Evolutionary conservation across 1,284 basidiomycete genomes (phyloP).

Genomic region (Laetiporus sulphureus): DNA sequence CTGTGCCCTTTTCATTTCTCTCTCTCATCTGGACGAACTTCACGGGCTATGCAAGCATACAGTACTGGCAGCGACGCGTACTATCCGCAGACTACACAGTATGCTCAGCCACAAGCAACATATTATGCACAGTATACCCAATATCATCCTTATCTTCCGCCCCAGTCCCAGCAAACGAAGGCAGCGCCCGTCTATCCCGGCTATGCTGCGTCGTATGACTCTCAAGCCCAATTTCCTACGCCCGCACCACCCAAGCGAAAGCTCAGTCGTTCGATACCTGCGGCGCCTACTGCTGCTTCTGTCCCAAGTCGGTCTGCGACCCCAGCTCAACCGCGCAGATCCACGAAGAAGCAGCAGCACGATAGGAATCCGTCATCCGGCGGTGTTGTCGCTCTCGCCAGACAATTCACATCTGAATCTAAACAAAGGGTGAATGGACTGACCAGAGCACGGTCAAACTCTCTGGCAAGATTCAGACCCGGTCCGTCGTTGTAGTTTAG

Average conservation of each 20-base stretch:
- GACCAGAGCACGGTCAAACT: conserved; percentile 21
- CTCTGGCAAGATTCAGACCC: conserved; percentile 17
- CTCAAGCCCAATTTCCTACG: conserved; percentile 9
- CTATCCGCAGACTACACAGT: conserved; percentile 14
- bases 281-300: conserved; percentile 14
- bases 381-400: conserved; percentile 11
- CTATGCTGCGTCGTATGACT: conserved; percentile 13
- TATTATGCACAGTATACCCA: conserved; percentile 16
- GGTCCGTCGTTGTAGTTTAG: conserved; percentile 15
- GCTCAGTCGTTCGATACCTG: conserved; percentile 14
- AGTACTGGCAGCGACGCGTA: conserved; percentile 15
- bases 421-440: conserved; percentile 22
- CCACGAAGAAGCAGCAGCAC: conserved; percentile 43
- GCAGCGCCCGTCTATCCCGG: conserved; percentile 15
- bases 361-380: conserved; percentile 7
- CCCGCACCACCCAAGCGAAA: conserved; percentile 11
- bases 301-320: conserved; percentile 8
- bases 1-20: not conserved
- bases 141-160: conserved; percentile 13
- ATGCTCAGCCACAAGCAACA: conserved; percentile 10
- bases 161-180: conserved; percentile 8
- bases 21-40: not conserved
- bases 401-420: conserved; percentile 16
- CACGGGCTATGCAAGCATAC: conserved; percentile 20
- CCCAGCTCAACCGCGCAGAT: conserved; percentile 41